Evolutionary conservation across 345 rosid genomes (phyloP), one percentile per base, ranked within the genome.

Genomic region (Crucihimalaya himalaica): DNA sequence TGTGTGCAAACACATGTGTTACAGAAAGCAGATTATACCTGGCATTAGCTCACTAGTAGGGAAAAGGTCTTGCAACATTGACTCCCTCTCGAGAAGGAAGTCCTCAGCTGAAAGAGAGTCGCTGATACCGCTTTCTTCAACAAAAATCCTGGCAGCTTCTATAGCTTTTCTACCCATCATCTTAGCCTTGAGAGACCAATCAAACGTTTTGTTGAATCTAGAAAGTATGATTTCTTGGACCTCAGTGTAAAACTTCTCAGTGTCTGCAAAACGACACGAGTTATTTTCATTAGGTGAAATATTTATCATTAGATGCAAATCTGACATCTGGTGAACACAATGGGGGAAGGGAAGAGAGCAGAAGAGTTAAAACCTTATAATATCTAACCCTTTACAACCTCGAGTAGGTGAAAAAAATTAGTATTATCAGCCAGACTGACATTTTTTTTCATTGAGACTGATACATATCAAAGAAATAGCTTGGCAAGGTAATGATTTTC

Each of bases 121-220:
- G 35, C 92, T 91, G 37, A 94, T 85, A 21, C 91, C 92, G 13
- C 84, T 81, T 80, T 92, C 99, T 62, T 91, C 86, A 58, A 92
- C 97, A 70, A 94, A 91, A 31, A 92, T 82, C 60, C 82, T 79
- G 43, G 96, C 97, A 62, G 97, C 85, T 80, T 94, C 97, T 15
- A 89, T 85, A 10, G 96, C 97, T 77, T 95, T 95, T 85, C 46
- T 92, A 4, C 97, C 97, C 97, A 95, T 92, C 99, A 95, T 87
- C 80, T 88, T 95, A 57, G 96, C 92, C 86, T 95, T 95, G 21
- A 95, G 97, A 74, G 88, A 84, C 97, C 97, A 92, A 68, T 95
- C 97, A 81, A 95, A 95, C 2, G 85, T 84, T 67, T 92, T 95
- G 65, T 87, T 87, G 78, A 74, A 95, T 74, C 97, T 86, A 68